Evolutionary conservation across 2,329 filamentous ascomycete species (phyloP).

Genomic region (Leptodontidium sp.): DNA sequence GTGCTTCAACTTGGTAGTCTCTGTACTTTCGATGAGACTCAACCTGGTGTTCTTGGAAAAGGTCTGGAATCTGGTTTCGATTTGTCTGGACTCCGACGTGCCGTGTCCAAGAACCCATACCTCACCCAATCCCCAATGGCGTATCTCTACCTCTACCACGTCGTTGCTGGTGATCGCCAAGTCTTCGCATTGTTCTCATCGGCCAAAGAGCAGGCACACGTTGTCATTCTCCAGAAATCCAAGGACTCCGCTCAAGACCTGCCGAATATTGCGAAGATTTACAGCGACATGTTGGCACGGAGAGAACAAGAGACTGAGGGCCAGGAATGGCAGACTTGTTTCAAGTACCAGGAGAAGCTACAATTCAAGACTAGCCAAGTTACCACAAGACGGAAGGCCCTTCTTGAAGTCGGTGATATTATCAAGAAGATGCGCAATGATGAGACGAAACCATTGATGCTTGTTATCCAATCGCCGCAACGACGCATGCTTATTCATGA

Average conservation of each 20-base stretch:
- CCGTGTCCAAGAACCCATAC: conserved; percentile 75
- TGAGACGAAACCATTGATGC: conserved; percentile 78
- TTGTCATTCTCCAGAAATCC: conserved; percentile 86
- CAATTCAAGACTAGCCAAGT: conserved; percentile 88
- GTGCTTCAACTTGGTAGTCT: conserved; percentile 88
- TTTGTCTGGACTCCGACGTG: conserved; percentile 75
- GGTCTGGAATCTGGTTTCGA: conserved; percentile 96
- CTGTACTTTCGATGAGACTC: conserved; percentile 91
- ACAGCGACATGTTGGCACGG: conserved; percentile 76
- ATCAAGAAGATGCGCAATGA: conserved; percentile 92
- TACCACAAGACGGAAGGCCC: conserved; percentile 86
- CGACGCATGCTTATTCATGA: conserved; percentile 83
- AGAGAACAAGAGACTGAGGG: conserved; percentile 71
- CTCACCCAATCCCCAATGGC: conserved; percentile 77
- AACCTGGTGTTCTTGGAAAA: conserved; percentile 89
- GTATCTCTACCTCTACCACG: conserved; percentile 93
- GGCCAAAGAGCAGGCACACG: conserved; percentile 77
- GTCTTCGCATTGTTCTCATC: conserved; percentile 95
- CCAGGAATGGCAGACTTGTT: conserved; percentile 79
- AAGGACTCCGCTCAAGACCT: conserved; percentile 82
- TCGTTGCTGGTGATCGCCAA: conserved; percentile 88
- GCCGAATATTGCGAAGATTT: conserved; percentile 90
- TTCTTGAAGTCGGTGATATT: conserved; percentile 86
- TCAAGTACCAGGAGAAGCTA: conserved; percentile 86
- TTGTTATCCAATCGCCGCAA: conserved; percentile 92